Conservation (phyloP, 1,284 basidiomycete species). For the Volvariella volvacea region DNA sequence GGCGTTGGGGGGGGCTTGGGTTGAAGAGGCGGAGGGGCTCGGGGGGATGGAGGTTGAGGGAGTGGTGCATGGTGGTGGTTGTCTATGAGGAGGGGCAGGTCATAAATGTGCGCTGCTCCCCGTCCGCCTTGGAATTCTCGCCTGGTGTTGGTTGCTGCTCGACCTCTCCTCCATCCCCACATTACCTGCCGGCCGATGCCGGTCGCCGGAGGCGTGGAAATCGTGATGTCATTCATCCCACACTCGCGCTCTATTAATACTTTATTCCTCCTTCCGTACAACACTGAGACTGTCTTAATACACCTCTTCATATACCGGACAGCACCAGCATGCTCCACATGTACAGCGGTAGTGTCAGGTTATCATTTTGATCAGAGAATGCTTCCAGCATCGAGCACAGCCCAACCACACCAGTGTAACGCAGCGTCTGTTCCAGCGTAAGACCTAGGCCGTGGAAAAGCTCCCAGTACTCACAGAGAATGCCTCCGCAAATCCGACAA, state of each 20-base stretch:
- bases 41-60: not conserved
- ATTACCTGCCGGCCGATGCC: slow-evolving; percentile 10
- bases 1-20: slow-evolving; percentile 5
- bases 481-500: slow-evolving; percentile 59
- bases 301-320: slow-evolving; percentile 29
- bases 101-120: too few species aligned
- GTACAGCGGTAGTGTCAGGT: slow-evolving; percentile 84
- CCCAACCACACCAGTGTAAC: slow-evolving; percentile 52
- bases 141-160: too few species aligned
- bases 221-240: slow-evolving; percentile 16
- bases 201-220: slow-evolving; percentile 17
- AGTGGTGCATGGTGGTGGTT: slow-evolving; percentile 7
- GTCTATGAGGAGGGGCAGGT: slow-evolving; percentile 4
- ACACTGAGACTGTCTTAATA: not conserved
- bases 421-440: slow-evolving; percentile 31
- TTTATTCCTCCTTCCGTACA: too few species aligned
- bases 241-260: too few species aligned
- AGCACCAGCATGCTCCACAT: slow-evolving; percentile 77
- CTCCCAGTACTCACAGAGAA: slow-evolving; percentile 60
- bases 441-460: not conserved
- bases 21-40: not conserved
- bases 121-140: too few species aligned
- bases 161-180: slow-evolving; percentile 7
- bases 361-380: slow-evolving; percentile 90
- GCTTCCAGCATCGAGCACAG: slow-evolving; percentile 78